A percentile compares a stretch with the other conserved stretches of the same genome.
These are phyloP conservation scores for Boletus pseudo-olivaceus DNA, from an alignment of 768 basidiomycete species.

Conservation along the genomic window DNA sequence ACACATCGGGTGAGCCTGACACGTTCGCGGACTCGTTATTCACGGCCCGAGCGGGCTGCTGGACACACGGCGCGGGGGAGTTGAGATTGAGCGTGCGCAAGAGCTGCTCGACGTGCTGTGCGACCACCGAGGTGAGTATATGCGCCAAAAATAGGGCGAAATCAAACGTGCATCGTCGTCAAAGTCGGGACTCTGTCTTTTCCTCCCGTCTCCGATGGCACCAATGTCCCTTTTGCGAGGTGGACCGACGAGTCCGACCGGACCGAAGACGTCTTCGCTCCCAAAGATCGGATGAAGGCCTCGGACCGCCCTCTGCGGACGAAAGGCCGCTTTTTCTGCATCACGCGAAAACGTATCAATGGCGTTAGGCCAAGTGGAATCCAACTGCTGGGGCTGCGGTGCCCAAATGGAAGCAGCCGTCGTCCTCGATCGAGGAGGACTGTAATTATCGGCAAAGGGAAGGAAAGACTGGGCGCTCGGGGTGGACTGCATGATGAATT, in stretches of 20 bases:
- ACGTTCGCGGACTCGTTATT: conserved; percentile 37
- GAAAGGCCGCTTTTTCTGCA: conserved; percentile 39
- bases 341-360: conserved; percentile 59
- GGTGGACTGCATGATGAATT: conserved; percentile 26
- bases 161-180: conserved; percentile 42
- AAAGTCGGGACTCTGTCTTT: conserved; percentile 54
- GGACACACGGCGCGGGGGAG: conserved; percentile 58
- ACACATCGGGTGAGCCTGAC: conserved; percentile 64
- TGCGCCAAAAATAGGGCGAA: conserved; percentile 18
- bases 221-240: conserved; percentile 53
- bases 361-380: conserved; percentile 64
- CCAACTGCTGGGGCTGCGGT: conserved; percentile 69
- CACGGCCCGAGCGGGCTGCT: conserved; percentile 42
- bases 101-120: conserved; percentile 76
- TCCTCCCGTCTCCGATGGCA: conserved; percentile 78
- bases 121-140: conserved; percentile 28
- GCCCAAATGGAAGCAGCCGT: conserved; percentile 72
- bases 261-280: conserved; percentile 68
- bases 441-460: conserved; percentile 38
- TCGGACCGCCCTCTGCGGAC: conserved; percentile 27
- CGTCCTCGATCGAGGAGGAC: conserved; percentile 40
- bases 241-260: conserved; percentile 36
- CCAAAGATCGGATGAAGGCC: conserved; percentile 22
- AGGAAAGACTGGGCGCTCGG: conserved; percentile 25
- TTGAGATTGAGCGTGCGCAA: conserved; percentile 76